Base-by-base conservation (phyloP, 2,329 filamentous ascomycete species). In the Septoria linicola region DNA sequence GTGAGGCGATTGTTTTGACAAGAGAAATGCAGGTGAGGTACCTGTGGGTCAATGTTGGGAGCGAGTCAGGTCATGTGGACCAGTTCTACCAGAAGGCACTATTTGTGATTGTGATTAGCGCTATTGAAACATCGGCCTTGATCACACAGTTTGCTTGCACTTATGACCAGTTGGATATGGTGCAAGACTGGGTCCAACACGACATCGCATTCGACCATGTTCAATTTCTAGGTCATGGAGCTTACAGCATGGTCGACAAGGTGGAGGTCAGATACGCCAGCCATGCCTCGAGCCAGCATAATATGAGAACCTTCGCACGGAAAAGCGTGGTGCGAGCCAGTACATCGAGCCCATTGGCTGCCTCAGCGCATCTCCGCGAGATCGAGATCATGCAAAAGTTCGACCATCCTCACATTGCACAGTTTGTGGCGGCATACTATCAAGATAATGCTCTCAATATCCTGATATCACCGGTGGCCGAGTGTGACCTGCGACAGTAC, bases 341-440 rank as follows among this genome's bases (percentile, higher is more conserved):
- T 36, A 30, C 27, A 30, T 16, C 27, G 13, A 31, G 27, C 11
- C 14, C 16, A 51, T 21, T 7, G 13, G 17, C 21, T 31, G 14
- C 21, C 14, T 16, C 41, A 25, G 1, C n/a, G n/a, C n/a, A 43
- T n/a, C 19, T 55, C 2, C 37, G 41, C 13, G 53, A 55, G 27
- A 51, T 55, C 32, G 48, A 51, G 34, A 44, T 51, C 4, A 31
- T 51, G 37, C 48, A 32, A 31, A 51, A 41, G 21, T 36, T 51
- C 30, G 14, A 41, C 11, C 53, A 55, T 27, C 53, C 42, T 2
- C 37, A 55, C 19, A 45, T 89, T 3, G 82, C 89, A 1, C 89
- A 87, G 13, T 96, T 96, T 63, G 72, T 93, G 49, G 84, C 90
- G 0, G 89, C 89, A 13, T 95, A 95, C 60, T 75, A 95, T 48